Evolutionary conservation across 1,139 yeast species (phyloP), one percentile per base, ranked within the genome.

Genomic region (Meyerozyma athensensis): DNA sequence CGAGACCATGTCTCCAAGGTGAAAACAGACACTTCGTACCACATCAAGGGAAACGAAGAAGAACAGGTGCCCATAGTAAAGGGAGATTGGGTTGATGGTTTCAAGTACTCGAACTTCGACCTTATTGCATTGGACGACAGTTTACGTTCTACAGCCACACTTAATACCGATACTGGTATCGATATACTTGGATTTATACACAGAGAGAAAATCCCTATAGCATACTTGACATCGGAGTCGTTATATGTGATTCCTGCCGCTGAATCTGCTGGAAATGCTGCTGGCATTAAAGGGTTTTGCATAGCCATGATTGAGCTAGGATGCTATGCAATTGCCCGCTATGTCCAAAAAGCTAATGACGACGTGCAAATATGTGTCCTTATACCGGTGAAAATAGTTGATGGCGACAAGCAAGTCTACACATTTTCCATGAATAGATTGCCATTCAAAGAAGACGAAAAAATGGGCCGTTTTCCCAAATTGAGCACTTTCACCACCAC

Each of bases 371-470:
- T 84, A 58, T 79, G 81, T 35, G 76, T 73, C 1, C 55, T 82
- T 43, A 61, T 72, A 26, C 96, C 92, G 0, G 52, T 62, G 33
- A 54, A 65, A 23, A 47, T 54, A 19, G 41, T 49, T 2, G 43
- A 38, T 4, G 48, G 44, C 1, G 37, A 26, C 5, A 36, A 53
- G 14, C 43, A 43, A 35, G 52, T 58, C 2, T 60, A 60, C 38
- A 56, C 63, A 0, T 63, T 74, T 39, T 50, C 61, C 3, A 52
- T 70, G 45, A 57, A 63, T 5, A 65, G 81, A 31, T 54, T 89
- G n/a, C 95, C 97, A 1, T 86, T 77, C 57, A 72, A 74, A 23
- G 96, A 87, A 48, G 97, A 90, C 53, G 83, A 79, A 46, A 77
- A 82, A 44, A 62, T 74, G 10, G 79, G 84, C 12, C 66, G 67